Conservation (phyloP, 345 rosid species). For the Eucalyptus marginata region DNA sequence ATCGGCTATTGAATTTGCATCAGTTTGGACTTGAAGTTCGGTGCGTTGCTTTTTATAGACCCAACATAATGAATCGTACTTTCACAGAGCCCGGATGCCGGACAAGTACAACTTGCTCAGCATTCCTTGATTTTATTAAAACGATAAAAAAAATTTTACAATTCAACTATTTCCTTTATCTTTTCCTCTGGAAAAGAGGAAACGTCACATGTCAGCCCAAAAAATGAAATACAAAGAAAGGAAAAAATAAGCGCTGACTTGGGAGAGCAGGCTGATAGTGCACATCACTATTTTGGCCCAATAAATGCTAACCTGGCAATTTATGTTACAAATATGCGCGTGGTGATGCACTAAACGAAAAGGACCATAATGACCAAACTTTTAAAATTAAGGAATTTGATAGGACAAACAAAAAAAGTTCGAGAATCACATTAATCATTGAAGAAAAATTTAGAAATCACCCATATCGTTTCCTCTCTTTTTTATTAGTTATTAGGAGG, state of each 20-base stretch:
- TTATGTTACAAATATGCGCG: too few relatives aligned
- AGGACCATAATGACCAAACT: neutral
- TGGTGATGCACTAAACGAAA: too few relatives aligned
- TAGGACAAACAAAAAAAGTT: too few relatives aligned
- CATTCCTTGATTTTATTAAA: neutral
- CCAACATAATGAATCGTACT: neutral
- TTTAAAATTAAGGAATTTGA: too few relatives aligned
- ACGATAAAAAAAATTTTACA: neutral
- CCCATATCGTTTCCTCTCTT: neutral
- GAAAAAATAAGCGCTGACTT: neutral
- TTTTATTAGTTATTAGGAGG: neutral
- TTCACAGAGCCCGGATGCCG: neutral
- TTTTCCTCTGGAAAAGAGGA: neutral
- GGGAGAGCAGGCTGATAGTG: neutral
- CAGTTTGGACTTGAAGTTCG: too few relatives aligned
- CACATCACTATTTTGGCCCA: neutral
- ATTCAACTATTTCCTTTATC: neutral
- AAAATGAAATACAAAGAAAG: neutral
- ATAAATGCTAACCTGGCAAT: neutral
- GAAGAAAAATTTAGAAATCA: rapidly evolving
- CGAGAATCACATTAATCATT: neutral
- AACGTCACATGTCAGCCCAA: too few relatives aligned
- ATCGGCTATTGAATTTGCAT: too few relatives aligned
- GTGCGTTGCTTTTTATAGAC: too few relatives aligned
- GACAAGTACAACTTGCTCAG: neutral